Percentiles rank a stretch among this genome's conserved stretches.
These are phyloP conservation scores for Quercus rubra DNA, from an alignment of 306 rosid species.

Conservation along the genomic window DNA sequence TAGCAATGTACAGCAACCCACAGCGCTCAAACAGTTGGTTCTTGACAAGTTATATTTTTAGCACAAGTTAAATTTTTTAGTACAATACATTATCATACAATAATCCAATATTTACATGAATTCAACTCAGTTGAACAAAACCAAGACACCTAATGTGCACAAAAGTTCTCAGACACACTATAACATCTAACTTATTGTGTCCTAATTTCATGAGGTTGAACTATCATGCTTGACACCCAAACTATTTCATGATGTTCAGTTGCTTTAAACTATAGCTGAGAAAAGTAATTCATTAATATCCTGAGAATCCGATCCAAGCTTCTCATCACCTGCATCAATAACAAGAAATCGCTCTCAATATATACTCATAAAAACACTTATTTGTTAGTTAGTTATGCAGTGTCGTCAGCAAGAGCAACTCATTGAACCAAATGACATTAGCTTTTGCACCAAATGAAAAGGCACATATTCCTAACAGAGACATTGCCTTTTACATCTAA, in stretches of 20 bases:
- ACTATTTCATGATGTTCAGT: slow-evolving; percentile 10
- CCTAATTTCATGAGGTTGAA: background rate
- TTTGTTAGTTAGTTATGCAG: background rate
- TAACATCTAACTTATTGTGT: background rate
- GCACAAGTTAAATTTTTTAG: background rate
- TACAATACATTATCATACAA: background rate
- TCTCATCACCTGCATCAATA: slow-evolving; percentile 58
- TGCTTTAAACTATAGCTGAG: slow-evolving; percentile 67
- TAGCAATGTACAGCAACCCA: background rate
- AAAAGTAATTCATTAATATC: slow-evolving; percentile 78
- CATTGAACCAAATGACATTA: background rate
- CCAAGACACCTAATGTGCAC: background rate
- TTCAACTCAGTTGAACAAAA: background rate
- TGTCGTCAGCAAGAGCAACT: background rate
- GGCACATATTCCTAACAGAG: background rate
- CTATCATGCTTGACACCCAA: background rate
- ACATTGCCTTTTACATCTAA: background rate
- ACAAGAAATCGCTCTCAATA: slow-evolving; percentile 7
- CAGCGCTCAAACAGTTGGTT: background rate
- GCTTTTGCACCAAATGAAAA: background rate
- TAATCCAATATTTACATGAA: background rate
- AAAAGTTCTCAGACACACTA: background rate
- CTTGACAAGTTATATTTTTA: background rate
- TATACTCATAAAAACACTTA: background rate
- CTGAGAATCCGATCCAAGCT: slow-evolving; percentile 38